Base-by-base conservation (phyloP, 345 rosid genomes). In the Sonneratia alba region DNA sequence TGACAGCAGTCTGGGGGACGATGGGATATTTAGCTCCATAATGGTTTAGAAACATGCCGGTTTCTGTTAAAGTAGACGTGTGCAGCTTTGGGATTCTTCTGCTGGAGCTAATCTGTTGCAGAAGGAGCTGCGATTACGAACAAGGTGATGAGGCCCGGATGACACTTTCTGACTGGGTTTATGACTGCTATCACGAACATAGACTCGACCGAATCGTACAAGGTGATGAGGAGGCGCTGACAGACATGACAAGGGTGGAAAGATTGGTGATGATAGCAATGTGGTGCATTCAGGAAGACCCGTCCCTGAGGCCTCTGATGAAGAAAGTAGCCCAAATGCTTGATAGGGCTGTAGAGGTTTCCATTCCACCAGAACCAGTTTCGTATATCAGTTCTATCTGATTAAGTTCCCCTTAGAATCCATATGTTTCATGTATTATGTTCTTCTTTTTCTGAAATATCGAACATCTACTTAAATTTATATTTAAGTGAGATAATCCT, bases 91-190 rank as follows among this genome's bases (percentile, higher is more conserved):
- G 84, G 10, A 68, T 80, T n/a, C 6, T 84, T 67, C 57, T 82
- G 37, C 72, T 80, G 9, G 85, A 84, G 81, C 71, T 80, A 71
- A 71, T 84, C 21, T 78, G 80, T 68, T 80, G 84, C 51, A 73
- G 82, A 43, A 80, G 59, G 72, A 72, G 57, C 38, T 56, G 70
- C 19, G 79, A 75, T 18, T 56, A 15, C 56, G 66, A 76, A 37
- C 24, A 43, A 11, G 51, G 55, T 9, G 75, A 53, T 8, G 76
- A 73, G 67, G 36, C 36, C 38, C 64, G 74, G 38, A 70, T 15
- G 70, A 68, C 80, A 59, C 79, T 85, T 2, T 78, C 80, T 3
- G 77, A 84, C 49, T 88, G 88, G 86, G 92, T 76, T 1, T 83
- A 76, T 8, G 85, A 88, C 14, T 85, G 87, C 76, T 79, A 78